Base-by-base conservation (phyloP, 2,329 filamentous ascomycete genomes). In the Erysiphe pulchra region DNA sequence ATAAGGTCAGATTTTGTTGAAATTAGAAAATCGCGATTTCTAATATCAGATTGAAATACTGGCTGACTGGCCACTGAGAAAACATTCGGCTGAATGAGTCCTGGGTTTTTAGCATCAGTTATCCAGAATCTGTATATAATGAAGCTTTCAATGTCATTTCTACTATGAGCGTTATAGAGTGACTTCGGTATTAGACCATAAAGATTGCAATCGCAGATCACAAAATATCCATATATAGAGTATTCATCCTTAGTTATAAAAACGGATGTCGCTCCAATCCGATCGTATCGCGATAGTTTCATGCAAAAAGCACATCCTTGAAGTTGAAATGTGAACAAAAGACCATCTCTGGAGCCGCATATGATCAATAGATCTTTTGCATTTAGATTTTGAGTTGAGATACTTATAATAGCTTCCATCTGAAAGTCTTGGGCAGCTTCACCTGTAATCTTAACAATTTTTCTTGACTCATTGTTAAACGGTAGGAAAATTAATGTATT, bases 1-100 rank as follows among this genome's bases (percentile, higher is more conserved):
- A 75, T 59, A 31, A 78, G 57, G 12, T 62, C 62, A 9, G 64
- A 58, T 4, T 65, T 67, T 2, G 69, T 60, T 33, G 73, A 57
- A 48, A 77, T 58, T 20, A 75, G 50, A 10, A 65, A 60, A 10
- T 62, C 62, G 4, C 53, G 48, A 43, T 49, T 51, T 16, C 31
- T 43, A 11, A 45, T 47, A 14, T 47, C 49, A 11, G 45, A 48
- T 9, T 48, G 42, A 41, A 57, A 61, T 59, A 38, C 59, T 51
- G 9, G 56, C 53, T 73, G 56, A 31, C 61, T 64, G 9, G 64
- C 60, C 4, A 67, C 62, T 1, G 65, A 67, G 45, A 66, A 65
- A 11, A 76, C 61, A 1, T 61, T 60, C 2, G 69, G 66, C 4
- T 68, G 62, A 9, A 59, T 54, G 50, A 68, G 60, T 32, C 61